Percentiles rank a stretch among this genome's conserved stretches.
phyloP scores from a whole-genome alignment of 257 asterid genomes.

The Gentiana macrophylla region DNA sequence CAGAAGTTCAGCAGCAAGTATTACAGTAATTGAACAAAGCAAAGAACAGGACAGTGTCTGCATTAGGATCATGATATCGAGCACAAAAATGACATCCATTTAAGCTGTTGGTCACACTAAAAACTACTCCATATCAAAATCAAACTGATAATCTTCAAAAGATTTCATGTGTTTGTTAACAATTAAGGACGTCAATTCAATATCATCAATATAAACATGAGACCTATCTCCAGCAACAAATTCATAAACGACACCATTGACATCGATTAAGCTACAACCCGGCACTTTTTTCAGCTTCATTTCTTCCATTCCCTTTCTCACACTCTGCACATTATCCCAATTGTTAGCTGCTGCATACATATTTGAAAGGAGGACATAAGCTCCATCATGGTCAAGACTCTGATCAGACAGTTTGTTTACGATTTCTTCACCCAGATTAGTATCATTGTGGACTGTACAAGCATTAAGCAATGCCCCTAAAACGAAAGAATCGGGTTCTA shows the following conservation, averaged over 20 bases:
- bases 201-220: constrained; percentile 7
- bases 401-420: constrained; percentile 16
- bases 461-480: constrained; percentile 45
- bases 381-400: constrained; percentile 30
- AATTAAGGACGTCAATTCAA: not conserved
- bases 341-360: constrained; percentile 30
- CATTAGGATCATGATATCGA: no score
- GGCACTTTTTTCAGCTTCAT: constrained; percentile 31
- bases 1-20: no score
- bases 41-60: no score
- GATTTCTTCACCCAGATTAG: constrained; percentile 19
- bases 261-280: constrained; percentile 43
- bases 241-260: constrained; percentile 16
- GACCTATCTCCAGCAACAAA: constrained; percentile 26
- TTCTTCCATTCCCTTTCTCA: constrained; percentile 36
- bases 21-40: no score
- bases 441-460: constrained; percentile 31
- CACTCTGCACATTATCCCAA: constrained; percentile 46
- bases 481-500: constrained; percentile 28
- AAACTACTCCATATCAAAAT: not conserved
- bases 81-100: no score
- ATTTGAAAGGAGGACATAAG: constrained; percentile 37
- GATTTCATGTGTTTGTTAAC: constrained; percentile 21
- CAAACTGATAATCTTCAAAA: constrained; percentile 4
- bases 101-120: not conserved